Conservation (phyloP, 805 yeast genomes). For the Starmerella sirachaensis region DNA sequence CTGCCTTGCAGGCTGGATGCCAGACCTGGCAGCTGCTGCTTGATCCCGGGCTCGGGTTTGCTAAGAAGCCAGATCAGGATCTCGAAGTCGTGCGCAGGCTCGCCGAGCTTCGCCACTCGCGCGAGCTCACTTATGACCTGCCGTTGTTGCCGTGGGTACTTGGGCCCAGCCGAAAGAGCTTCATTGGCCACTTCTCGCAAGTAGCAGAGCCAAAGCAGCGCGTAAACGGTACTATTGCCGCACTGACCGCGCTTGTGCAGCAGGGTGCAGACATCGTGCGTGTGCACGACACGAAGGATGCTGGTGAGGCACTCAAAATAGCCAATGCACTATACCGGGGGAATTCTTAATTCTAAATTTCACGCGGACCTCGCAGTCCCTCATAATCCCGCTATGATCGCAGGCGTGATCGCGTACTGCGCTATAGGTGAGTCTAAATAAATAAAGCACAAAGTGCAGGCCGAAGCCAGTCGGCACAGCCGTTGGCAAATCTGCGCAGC, state of each 20-base stretch:
- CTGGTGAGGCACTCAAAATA: conserved; percentile 40
- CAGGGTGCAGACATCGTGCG: conserved; percentile 70
- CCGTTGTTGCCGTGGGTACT: conserved; percentile 52
- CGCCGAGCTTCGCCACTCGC: conserved; percentile 20
- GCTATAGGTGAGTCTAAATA: too few relatives aligned
- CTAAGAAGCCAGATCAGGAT: conserved; percentile 68
- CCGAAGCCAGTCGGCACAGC: too few relatives aligned
- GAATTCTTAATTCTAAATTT: too few relatives aligned
- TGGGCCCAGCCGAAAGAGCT: conserved; percentile 83
- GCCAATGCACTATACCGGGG: conserved; percentile 69
- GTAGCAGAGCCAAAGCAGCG: conserved; percentile 49
- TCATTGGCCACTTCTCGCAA: conserved; percentile 64
- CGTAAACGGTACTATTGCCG: conserved; percentile 62
- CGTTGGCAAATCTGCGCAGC: too few relatives aligned
- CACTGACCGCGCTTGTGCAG: conserved; percentile 60
- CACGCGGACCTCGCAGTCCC: too few relatives aligned
- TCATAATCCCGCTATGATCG: too few relatives aligned
- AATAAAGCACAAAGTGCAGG: too few relatives aligned
- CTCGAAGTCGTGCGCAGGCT: conserved; percentile 42
- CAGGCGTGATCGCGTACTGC: too few relatives aligned
- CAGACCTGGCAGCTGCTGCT: conserved; percentile 80
- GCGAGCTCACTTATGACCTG: conserved; percentile 19
- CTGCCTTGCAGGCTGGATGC: conserved; percentile 53
- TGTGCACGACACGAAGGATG: conserved; percentile 70
- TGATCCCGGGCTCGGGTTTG: conserved; percentile 96